Evolutionary conservation across 2,329 filamentous ascomycete species (phyloP), one percentile per base, ranked within the genome.

Genomic region (Beauveria sp.): DNA sequence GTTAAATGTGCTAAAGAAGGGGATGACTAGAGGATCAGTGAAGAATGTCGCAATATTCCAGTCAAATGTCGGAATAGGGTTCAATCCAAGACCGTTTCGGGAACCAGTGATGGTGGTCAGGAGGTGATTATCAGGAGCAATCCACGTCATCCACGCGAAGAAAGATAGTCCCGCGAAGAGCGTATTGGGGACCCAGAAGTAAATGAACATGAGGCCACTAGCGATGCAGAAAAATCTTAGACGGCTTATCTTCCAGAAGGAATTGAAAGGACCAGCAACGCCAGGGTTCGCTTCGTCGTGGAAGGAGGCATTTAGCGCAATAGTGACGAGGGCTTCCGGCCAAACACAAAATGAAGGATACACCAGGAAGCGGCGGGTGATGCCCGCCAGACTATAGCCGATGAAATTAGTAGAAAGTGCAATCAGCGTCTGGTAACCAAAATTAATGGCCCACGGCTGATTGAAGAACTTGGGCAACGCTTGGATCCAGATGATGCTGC

Each of bases 91-190:
- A 2, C 75, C 75, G 14, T 70, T 75, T 0, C 68, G 70, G 14
- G 69, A 68, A 5, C 75, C 75, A 0, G 70, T 66, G 22, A 78
- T 66, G 8, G 72, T 62, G 8, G 70, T 70, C 1, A 77, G 66
- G 2, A 67, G 71, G 30, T 71, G 63, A 52, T 72, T 77, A 30
- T 70, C 65, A 0, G 78, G 79, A 0, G 74, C 70, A 52, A 82
- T 80, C 79, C 80, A 83, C 0, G 76, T 76, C 30, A 79, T 72
- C 78, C 79, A 83, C 67, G 76, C 78, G 66, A 82, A 82, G 20
- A 72, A 62, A 2, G 72, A 73, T 5, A 81, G 65, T 2, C 72
- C 76, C n/a, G 71, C 68, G 65, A 81, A 82, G 14, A 83, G 67
- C 61, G 75, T 80, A 62, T 78, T 75, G 0, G 80, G 80, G 47